A percentile compares a stretch with the other conserved stretches of the same genome.
These are phyloP conservation scores for Martiniozyma abietophila DNA, from an alignment of 805 yeast genomes.

Conservation along the genomic window DNA sequence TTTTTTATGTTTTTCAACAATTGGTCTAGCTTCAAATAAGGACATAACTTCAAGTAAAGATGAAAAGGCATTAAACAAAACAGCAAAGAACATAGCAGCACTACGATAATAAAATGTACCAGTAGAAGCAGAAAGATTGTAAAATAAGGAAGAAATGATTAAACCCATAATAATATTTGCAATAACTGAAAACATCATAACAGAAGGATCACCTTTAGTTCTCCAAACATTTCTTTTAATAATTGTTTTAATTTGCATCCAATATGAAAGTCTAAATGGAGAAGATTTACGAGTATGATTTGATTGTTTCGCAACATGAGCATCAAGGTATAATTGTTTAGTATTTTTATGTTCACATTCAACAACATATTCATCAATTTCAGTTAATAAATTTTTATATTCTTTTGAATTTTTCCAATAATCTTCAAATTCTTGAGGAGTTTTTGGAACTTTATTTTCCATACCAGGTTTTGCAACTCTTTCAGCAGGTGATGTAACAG, in stretches of 20 bases:
- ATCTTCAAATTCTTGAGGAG: conserved; percentile 32
- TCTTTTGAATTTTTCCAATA: conserved; percentile 31
- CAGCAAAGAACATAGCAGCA: conserved; percentile 60
- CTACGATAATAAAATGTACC: conserved; percentile 45
- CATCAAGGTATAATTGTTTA: conserved; percentile 9
- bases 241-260: conserved; percentile 42
- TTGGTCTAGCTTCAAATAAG: conserved; percentile 44
- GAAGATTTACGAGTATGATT: conserved; percentile 36
- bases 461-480: conserved; percentile 26
- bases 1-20: conserved; percentile 49
- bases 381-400: conserved; percentile 23
- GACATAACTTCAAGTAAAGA: conserved; percentile 50
- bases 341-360: conserved; percentile 8
- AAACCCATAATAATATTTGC: conserved; percentile 47
- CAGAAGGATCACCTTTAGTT: conserved; percentile 40
- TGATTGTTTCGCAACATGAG: conserved; percentile 37
- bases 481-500: conserved; percentile 26
- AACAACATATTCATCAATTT: conserved; percentile 27
- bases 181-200: conserved; percentile 32
- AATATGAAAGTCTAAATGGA: conserved; percentile 44
- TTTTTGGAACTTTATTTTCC: conserved; percentile 31
- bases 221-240: conserved; percentile 40
- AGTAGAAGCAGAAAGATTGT: conserved; percentile 35
- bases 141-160: conserved; percentile 48
- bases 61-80: conserved; percentile 52